Evolutionary conservation across 495 filamentous ascomycete genomes (phyloP).

Genomic region (Oidiodendron maius): DNA sequence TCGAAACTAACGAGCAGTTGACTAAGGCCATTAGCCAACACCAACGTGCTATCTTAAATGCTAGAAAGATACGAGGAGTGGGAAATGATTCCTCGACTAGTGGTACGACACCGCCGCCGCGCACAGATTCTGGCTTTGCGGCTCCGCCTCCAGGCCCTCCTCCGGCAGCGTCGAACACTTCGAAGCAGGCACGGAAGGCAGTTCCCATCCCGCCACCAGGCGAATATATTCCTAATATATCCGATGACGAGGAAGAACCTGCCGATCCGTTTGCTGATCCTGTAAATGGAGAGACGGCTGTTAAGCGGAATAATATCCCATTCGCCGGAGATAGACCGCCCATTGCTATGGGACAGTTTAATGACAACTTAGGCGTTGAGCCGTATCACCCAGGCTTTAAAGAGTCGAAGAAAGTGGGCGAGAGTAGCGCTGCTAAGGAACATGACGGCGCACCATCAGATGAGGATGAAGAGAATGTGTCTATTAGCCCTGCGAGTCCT

Average conservation of each 20-base stretch:
- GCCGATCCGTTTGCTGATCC: constrained; percentile 20
- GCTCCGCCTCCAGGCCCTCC: constrained; percentile 17
- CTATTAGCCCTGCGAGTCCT: not conserved
- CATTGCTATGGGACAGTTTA: constrained; percentile 29
- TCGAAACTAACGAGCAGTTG: constrained; percentile 91
- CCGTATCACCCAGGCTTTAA: constrained; percentile 48
- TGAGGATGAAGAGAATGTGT: constrained; percentile 5
- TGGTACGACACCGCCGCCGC: constrained; percentile 10
- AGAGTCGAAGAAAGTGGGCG: constrained; percentile 30
- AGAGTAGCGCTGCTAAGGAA: constrained; percentile 29
- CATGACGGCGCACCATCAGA: constrained; percentile 19
- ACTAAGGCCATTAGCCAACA: constrained; percentile 71
- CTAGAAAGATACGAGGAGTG: constrained; percentile 41
- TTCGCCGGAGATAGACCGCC: constrained; percentile 31
- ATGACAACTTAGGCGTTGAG: constrained; percentile 43
- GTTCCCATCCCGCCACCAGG: constrained; percentile 21
- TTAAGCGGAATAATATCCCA: constrained; percentile 26
- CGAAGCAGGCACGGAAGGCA: not conserved
- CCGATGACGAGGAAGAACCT: constrained; percentile 9
- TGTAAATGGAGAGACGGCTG: not conserved
- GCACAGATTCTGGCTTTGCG: constrained; percentile 14
- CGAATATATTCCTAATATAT: constrained; percentile 16
- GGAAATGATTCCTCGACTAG: constrained; percentile 9
- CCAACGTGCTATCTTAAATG: constrained; percentile 72
- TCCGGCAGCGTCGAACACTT: constrained; percentile 5